Evolutionary conservation across 495 filamentous ascomycete genomes (phyloP).

Genomic region (Trichoderma gamsii): DNA sequence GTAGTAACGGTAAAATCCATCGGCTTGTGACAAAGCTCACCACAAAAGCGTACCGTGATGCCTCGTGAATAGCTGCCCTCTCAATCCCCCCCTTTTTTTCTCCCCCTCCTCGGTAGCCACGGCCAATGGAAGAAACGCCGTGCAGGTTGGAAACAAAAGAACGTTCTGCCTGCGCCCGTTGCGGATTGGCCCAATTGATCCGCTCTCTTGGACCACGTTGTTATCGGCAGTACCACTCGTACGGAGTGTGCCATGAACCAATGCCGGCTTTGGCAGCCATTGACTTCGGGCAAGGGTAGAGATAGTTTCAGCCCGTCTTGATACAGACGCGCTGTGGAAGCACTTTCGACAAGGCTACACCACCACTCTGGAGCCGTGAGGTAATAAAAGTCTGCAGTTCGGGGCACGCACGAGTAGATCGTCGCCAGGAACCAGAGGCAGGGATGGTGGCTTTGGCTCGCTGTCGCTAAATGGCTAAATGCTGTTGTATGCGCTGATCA

Average conservation of each 20-base stretch:
- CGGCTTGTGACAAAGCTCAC: not conserved
- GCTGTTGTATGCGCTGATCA: constrained; percentile 8
- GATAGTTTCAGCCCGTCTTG: not conserved
- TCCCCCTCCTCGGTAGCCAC: not conserved
- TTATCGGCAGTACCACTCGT: too few relatives aligned
- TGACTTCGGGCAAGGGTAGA: not conserved
- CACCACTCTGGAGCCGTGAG: too few relatives aligned
- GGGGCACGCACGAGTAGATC: not conserved
- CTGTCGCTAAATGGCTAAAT: constrained; percentile 1
- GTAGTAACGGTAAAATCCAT: not conserved
- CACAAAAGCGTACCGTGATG: not conserved
- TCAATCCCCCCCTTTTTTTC: not conserved
- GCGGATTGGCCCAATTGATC: not conserved
- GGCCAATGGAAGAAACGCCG: not conserved
- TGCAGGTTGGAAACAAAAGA: not conserved
- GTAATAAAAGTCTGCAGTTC: too few relatives aligned
- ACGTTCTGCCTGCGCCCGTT: not conserved
- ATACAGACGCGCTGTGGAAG: not conserved
- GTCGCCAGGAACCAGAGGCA: not conserved
- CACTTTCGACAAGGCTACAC: not conserved
- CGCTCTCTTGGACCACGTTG: not conserved
- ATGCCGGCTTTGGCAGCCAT: not conserved
- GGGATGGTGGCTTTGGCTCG: not conserved
- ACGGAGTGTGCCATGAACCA: not conserved
- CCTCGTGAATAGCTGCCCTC: not conserved